phyloP scores from a whole-genome alignment of 495 filamentous ascomycete genomes.

The Hypoxylon perforatum region DNA sequence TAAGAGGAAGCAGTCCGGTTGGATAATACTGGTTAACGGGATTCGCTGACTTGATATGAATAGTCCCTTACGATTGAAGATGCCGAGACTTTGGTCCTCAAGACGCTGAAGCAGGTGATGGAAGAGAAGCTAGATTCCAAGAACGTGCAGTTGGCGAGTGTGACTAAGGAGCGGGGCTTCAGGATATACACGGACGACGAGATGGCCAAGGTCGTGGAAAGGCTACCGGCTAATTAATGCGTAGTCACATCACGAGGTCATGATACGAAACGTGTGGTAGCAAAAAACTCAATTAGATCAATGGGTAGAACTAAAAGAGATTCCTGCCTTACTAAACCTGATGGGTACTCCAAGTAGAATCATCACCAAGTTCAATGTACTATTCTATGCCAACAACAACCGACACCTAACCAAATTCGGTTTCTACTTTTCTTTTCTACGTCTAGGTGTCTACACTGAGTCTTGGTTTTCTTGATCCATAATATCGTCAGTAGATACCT shows the following conservation, averaged over 20 bases:
- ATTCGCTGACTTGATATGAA: background rate
- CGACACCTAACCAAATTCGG: background rate
- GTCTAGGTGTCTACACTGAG: background rate
- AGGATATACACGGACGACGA: constrained; percentile 97
- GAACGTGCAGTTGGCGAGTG: constrained; percentile 97
- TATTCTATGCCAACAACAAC: constrained; percentile 33
- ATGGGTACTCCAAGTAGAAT: constrained; percentile 7
- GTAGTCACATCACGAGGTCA: background rate
- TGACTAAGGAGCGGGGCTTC: constrained; percentile 97
- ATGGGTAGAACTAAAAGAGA: constrained; percentile 15
- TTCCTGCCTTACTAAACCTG: constrained; percentile 8
- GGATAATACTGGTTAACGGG: too few species aligned
- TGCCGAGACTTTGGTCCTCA: constrained; percentile 93
- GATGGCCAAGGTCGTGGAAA: constrained; percentile 89
- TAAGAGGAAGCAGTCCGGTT: too few species aligned
- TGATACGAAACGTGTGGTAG: background rate
- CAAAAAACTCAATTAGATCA: constrained; percentile 27
- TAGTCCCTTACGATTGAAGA: constrained; percentile 90
- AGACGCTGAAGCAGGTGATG: constrained; percentile 99
- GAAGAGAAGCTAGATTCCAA: constrained; percentile 99
- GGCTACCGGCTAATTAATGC: constrained; percentile 67
- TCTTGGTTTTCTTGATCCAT: too few species aligned
- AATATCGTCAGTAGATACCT: too few species aligned
- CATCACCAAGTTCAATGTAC: constrained; percentile 13
- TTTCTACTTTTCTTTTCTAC: background rate